Evolutionary conservation across 805 yeast species (phyloP), one percentile per base, ranked within the genome.

Genomic region (Pichia thaimueangensis): DNA sequence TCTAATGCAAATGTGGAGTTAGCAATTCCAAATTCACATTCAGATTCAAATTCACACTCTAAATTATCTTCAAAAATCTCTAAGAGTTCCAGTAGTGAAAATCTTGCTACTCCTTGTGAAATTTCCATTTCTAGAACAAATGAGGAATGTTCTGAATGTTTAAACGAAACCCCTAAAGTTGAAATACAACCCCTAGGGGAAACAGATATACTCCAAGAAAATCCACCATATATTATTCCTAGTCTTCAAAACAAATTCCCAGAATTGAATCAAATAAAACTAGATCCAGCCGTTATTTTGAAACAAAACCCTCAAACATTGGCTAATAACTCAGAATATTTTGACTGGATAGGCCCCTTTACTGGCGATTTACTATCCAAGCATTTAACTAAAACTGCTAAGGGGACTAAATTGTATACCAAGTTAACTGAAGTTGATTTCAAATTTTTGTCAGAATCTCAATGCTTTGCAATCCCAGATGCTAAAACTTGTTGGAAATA

Each of bases 401-500:
- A 32, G 16, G 24, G 13, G 10, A 12, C 21, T 16, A 17, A 20
- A 17, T 9, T 22, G 7, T 32, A 20, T 20, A 17, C 22, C 5
- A 32, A 32, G 2, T 29, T 59, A 25, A 51, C 50, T 29, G 30
- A 38, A 12, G 45, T 35, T 5, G 59, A 57, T 23, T 54, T 37
- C 36, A 38, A 41, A 4, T 56, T 55, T 30, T 35, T 60, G 25
- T 47, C 48, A 23, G 35, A 44, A 7, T 31, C 52, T 13, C 91
- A 89, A 6, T 86, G 89, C 6, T 85, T 85, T 53, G 62, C 75
- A 38, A 59, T 86, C 17, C 95, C 95, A 1, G 69, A 74, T 4
- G 61, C 69, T 32, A 77, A 72, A 11, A 64, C 82, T 13, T 73
- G 80, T 43, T 74, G 73, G 49, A 83, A 76, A 50, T 67, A 82